Percentiles rank a stretch among this genome's conserved stretches.
phyloP scores from a whole-genome alignment of 1,284 basidiomycete genomes.

The Puccinia novopanici region DNA sequence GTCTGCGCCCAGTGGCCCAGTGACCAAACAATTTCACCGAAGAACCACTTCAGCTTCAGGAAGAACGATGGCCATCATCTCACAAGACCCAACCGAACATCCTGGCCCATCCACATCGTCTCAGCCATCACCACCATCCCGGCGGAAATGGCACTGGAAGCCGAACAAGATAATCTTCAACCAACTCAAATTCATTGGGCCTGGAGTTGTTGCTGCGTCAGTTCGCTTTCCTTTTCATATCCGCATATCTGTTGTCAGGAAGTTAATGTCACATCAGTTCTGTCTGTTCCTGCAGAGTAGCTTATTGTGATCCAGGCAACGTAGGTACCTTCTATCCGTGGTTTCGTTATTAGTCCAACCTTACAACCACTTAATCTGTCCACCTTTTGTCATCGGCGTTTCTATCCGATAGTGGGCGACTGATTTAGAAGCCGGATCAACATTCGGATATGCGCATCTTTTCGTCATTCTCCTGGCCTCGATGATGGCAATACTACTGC shows the following conservation, averaged over 20 bases:
- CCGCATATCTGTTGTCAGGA: no score
- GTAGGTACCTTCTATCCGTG: no score
- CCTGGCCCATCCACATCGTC: neutral
- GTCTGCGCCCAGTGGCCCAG: no score
- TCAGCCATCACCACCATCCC: neutral
- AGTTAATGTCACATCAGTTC: no score
- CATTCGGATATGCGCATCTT: conserved; percentile 74
- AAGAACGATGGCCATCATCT: neutral
- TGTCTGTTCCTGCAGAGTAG: conserved; percentile 3
- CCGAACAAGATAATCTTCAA: conserved; percentile 45
- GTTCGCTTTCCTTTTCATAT: conserved; percentile 50
- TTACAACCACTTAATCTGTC: no score
- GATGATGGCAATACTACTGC: conserved; percentile 58
- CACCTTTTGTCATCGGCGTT: neutral
- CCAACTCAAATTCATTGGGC: conserved; percentile 60
- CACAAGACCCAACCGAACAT: conserved; percentile 9
- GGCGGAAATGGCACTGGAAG: neutral
- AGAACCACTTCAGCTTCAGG: no score
- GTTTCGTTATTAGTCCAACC: no score
- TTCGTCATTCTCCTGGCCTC: conserved; percentile 71
- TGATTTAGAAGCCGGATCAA: conserved; percentile 58
- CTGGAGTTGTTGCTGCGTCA: conserved; percentile 60
- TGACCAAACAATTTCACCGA: no score
- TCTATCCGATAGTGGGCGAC: conserved; percentile 55
- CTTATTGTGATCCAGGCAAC: no score